A percentile compares a stretch with the other conserved stretches of the same genome.
These are phyloP conservation scores for Starmerella kuoi DNA, from an alignment of 805 yeast species.

Conservation along the genomic window DNA sequence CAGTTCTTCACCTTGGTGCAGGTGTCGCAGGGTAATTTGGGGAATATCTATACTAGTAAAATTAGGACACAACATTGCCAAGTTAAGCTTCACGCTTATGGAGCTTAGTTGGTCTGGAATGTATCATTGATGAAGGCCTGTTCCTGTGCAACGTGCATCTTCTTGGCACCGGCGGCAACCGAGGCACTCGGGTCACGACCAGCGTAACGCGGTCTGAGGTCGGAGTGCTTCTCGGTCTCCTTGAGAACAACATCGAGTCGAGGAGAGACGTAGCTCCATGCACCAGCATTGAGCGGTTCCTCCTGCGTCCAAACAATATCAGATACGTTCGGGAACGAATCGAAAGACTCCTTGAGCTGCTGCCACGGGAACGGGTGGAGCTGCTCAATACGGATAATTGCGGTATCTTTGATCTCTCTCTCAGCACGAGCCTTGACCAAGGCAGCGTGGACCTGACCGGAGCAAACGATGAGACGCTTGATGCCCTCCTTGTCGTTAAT, in stretches of 20 bases:
- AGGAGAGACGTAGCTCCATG: conserved; percentile 69
- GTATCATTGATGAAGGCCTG: conserved; percentile 72
- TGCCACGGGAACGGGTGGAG: conserved; percentile 98
- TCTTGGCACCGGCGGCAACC: conserved; percentile 94
- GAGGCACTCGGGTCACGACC: conserved; percentile 98
- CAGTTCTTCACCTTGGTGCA: too few relatives aligned
- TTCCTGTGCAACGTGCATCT: conserved; percentile 80
- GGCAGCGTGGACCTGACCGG: conserved; percentile 94
- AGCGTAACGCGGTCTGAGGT: conserved; percentile 58
- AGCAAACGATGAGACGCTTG: conserved; percentile 69
- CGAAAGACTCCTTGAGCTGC: conserved; percentile 72
- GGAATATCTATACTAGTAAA: too few relatives aligned
- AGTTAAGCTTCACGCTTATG: too few relatives aligned
- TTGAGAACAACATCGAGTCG: conserved; percentile 65
- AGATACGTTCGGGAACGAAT: conserved; percentile 66
- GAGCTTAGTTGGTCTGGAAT: too few relatives aligned
- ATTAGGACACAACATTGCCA: too few relatives aligned
- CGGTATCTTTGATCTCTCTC: conserved; percentile 67
- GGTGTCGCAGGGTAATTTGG: too few relatives aligned
- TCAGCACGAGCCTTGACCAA: conserved; percentile 78
- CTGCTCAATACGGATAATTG: conserved; percentile 83
- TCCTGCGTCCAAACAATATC: conserved; percentile 97
- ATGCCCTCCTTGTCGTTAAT: conserved; percentile 71
- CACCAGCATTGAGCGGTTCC: conserved; percentile 97
- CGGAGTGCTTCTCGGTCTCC: conserved; percentile 60